phyloP scores from a whole-genome alignment of 2,329 filamentous ascomycete genomes.

The Arthrobotrys sinensis region DNA sequence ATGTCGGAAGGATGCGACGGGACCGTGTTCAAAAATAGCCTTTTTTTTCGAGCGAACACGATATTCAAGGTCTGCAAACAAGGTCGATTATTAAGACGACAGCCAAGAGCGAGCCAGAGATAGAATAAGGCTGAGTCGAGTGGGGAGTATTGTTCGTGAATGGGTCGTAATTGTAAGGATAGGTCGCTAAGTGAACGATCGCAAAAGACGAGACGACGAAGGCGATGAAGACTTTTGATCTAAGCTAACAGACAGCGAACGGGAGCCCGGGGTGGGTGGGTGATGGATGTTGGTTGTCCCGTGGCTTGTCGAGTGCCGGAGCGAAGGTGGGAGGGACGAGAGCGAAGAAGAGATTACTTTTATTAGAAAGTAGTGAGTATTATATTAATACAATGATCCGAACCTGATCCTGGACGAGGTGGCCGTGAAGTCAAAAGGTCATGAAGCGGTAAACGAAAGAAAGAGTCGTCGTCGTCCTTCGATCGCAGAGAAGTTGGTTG shows the following conservation, averaged over 20 bases:
- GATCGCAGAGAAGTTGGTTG: too few species aligned
- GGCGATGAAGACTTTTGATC: neutral
- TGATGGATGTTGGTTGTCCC: neutral
- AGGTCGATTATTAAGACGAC: neutral
- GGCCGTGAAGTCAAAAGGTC: too few species aligned
- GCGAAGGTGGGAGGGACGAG: conserved; percentile 27
- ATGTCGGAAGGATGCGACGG: conserved; percentile 8
- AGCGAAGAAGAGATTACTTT: conserved; percentile 25
- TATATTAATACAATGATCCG: too few species aligned
- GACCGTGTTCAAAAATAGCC: conserved; percentile 21
- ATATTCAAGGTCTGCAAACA: neutral
- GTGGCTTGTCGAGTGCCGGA: conserved; percentile 3
- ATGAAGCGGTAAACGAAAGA: neutral
- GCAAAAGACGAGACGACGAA: conserved; percentile 17
- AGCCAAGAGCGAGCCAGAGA: conserved; percentile 1
- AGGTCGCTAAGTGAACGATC: conserved; percentile 20
- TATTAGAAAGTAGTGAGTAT: conserved; percentile 4
- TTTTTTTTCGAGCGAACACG: neutral
- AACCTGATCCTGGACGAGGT: too few species aligned
- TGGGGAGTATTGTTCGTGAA: conserved; percentile 15
- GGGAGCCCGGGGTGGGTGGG: neutral
- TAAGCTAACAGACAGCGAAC: neutral
- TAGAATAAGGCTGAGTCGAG: conserved; percentile 8
- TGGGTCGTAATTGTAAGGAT: conserved; percentile 5
- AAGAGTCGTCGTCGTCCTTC: too few species aligned